Percentiles rank a stretch among this genome's conserved stretches.
phyloP scores from a whole-genome alignment of 768 basidiomycete species.

The Leccinellum luteum region DNA sequence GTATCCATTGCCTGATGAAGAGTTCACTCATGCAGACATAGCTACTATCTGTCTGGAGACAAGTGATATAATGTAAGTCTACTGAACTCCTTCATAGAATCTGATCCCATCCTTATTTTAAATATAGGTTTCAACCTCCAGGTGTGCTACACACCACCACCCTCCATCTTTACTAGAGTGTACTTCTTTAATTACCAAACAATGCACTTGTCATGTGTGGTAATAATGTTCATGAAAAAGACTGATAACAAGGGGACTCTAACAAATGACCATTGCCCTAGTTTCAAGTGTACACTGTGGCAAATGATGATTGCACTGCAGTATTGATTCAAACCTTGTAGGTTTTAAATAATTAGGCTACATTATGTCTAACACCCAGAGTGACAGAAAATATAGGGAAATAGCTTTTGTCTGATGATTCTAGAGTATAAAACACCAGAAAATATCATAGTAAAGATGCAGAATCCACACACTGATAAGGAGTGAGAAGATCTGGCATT shows the following conservation, averaged over 20 bases:
- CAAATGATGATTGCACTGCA: neutral
- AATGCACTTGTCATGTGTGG: neutral
- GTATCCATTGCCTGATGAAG: neutral
- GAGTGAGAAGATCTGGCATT: neutral
- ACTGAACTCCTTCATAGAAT: no score
- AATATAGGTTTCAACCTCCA: neutral
- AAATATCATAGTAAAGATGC: neutral
- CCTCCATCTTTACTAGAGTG: no score
- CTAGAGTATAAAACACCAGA: neutral
- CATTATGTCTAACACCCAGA: no score
- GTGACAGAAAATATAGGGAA: neutral
- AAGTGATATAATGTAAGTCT: neutral
- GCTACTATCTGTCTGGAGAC: neutral
- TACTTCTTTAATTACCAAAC: no score
- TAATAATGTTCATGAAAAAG: no score
- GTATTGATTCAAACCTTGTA: neutral
- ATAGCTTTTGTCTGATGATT: neutral
- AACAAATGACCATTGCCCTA: neutral
- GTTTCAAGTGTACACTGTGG: neutral
- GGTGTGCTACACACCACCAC: conserved; percentile 1
- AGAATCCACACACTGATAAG: neutral
- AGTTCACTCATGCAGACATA: neutral
- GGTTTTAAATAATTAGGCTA: no score
- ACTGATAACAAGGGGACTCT: neutral
- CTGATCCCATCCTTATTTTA: no score